phyloP scores from a whole-genome alignment of 2,329 filamentous ascomycete genomes.

The Phymatotrichopsis omnivora region DNA sequence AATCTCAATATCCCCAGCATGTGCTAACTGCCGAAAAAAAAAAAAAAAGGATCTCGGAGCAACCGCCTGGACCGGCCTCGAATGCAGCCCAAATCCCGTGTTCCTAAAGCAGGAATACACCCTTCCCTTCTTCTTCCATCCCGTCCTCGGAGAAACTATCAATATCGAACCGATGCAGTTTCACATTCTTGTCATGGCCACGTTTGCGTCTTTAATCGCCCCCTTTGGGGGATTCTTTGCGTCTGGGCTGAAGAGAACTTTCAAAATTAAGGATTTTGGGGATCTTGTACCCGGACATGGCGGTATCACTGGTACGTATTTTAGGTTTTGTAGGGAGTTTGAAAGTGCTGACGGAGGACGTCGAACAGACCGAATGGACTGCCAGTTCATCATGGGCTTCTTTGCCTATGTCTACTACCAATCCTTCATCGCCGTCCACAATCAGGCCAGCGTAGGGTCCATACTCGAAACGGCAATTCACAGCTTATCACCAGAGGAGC shows the following conservation, averaged over 20 bases:
- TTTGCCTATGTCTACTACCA: conserved; percentile 99
- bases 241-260: conserved; percentile 91
- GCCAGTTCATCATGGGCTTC: conserved; percentile 99
- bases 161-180: conserved; percentile 82
- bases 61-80: conserved; percentile 79
- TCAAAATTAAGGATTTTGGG: conserved; percentile 99
- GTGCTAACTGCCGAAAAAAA: neutral
- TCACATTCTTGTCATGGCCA: conserved; percentile 79
- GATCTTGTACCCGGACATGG: conserved; percentile 96
- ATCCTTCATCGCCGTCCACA: conserved; percentile 85
- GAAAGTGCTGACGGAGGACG: no score
- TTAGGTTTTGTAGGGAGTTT: neutral
- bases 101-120: conserved; percentile 70
- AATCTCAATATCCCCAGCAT: neutral
- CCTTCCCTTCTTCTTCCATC: conserved; percentile 61
- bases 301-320: conserved; percentile 59
- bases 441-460: conserved; percentile 63
- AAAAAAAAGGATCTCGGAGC: conserved; percentile 64
- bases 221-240: conserved; percentile 98
- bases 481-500: conserved; percentile 76
- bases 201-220: conserved; percentile 91
- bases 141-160: conserved; percentile 56
- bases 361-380: conserved; percentile 96
- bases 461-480: conserved; percentile 88
- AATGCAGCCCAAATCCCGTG: conserved; percentile 84